Evolutionary conservation across 768 basidiomycete species (phyloP).

Genomic region (Tylopilus sp.): DNA sequence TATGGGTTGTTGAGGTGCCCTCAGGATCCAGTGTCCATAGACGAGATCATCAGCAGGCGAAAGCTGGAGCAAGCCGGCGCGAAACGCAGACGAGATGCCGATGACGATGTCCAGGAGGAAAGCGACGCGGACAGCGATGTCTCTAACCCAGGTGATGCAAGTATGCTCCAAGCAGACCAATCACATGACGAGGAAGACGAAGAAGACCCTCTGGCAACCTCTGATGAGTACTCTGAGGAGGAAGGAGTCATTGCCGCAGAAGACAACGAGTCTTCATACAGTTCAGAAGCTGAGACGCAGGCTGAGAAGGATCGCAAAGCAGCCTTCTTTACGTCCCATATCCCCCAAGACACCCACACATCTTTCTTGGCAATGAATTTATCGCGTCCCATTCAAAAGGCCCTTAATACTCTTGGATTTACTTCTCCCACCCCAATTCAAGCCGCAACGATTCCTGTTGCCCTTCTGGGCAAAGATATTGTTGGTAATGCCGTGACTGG

Average conservation of each 20-base stretch:
- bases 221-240: slow-evolving; percentile 30
- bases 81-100: slow-evolving; percentile 59
- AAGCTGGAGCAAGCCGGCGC: slow-evolving; percentile 39
- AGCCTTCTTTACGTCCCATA: slow-evolving; percentile 78
- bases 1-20: slow-evolving; percentile 5
- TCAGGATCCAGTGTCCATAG: slow-evolving; percentile 79
- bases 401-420: slow-evolving; percentile 80
- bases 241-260: slow-evolving; percentile 29
- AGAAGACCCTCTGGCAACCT: slow-evolving; percentile 30
- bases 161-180: slow-evolving; percentile 22
- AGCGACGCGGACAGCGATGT: slow-evolving; percentile 29
- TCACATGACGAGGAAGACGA: slow-evolving; percentile 31
- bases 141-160: slow-evolving; percentile 1
- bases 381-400: slow-evolving; percentile 90
- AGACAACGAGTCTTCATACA: slow-evolving; percentile 50
- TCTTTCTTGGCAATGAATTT: slow-evolving; percentile 94
- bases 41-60: slow-evolving; percentile 85
- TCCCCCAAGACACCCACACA: slow-evolving; percentile 50
- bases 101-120: slow-evolving; percentile 36
- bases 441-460: slow-evolving; percentile 88
- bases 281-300: slow-evolving; percentile 58
- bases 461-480: slow-evolving; percentile 91
- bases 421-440: slow-evolving; percentile 93
- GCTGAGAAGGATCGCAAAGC: slow-evolving; percentile 69
- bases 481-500: slow-evolving; percentile 98